Evolutionary conservation across 108 stramenopile species (phyloP).

Genomic region (Skeletonema tropicum): DNA sequence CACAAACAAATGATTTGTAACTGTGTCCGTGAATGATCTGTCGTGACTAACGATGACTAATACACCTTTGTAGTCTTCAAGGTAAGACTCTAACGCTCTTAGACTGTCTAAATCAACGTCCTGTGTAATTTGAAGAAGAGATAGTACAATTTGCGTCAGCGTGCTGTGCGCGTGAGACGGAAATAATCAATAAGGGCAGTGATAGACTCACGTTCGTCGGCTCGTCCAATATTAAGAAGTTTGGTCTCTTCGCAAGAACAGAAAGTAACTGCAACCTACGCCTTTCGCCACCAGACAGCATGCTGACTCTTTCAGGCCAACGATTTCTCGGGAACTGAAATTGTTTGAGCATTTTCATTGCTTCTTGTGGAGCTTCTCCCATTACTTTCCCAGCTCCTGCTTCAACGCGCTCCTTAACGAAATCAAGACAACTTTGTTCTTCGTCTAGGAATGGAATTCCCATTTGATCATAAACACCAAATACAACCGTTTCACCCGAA

Average conservation of each 20-base stretch:
- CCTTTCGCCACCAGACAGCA: conserved; percentile 84
- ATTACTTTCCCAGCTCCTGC: conserved; percentile 41
- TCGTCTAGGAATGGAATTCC: conserved; percentile 67
- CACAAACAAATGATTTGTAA: conserved; percentile 90
- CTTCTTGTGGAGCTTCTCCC: conserved; percentile 72
- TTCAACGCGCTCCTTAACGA: conserved; percentile 74
- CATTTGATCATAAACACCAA: conserved; percentile 87
- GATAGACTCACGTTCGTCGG: not conserved
- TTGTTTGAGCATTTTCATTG: conserved; percentile 70
- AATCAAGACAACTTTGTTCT: conserved; percentile 74
- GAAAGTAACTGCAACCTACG: conserved; percentile 80
- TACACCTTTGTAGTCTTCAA: conserved; percentile 88
- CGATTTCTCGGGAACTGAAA: conserved; percentile 75
- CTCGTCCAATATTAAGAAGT: conserved; percentile 65
- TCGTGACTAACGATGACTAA: conserved; percentile 95
- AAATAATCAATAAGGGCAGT: no score
- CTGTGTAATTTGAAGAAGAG: no score
- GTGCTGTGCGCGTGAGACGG: no score
- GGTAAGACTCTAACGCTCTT: conserved; percentile 75
- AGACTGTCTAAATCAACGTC: conserved; percentile 77
- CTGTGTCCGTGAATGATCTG: conserved; percentile 92
- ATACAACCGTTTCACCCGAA: conserved; percentile 79
- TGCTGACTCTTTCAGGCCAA: conserved; percentile 75
- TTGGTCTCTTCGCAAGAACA: conserved; percentile 74
- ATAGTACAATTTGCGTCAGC: no score